A percentile compares a stretch with the other conserved stretches of the same genome.
Conservation (phyloP, 1,284 basidiomycete genomes). For the Golubevia sp. region DNA sequence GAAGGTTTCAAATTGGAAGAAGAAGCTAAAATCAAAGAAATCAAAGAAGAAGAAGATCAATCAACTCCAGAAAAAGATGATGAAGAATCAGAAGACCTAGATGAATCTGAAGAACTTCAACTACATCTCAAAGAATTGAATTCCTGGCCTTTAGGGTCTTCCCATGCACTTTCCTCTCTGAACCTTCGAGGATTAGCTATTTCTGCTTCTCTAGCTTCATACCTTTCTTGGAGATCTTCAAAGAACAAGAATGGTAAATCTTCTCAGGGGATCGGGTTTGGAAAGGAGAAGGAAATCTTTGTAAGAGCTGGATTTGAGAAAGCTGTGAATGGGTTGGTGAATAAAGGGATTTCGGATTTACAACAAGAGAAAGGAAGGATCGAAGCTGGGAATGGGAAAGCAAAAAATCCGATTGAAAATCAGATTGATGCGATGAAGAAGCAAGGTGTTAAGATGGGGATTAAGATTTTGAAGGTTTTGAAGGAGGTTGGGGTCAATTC, state of each 20-base stretch:
- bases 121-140: neutral
- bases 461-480: constrained; percentile 2
- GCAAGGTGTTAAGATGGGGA: constrained; percentile 1
- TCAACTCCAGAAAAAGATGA: neutral
- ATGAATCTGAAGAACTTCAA: neutral
- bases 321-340: neutral
- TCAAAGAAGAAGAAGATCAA: constrained; percentile 1
- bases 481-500: no score
- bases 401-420: neutral
- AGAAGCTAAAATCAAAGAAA: neutral
- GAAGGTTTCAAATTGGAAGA: neutral
- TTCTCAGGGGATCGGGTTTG: neutral
- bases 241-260: neutral
- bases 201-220: neutral
- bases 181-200: constrained; percentile 3
- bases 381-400: neutral
- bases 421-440: neutral
- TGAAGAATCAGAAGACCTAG: neutral
- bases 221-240: constrained; percentile 4
- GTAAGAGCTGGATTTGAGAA: neutral
- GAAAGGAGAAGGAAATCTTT: neutral
- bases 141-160: neutral
- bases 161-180: neutral
- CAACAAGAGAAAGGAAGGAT: neutral
- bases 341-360: neutral